Conservation (phyloP, 148 eudicot species). For the Oxyria digyna region DNA sequence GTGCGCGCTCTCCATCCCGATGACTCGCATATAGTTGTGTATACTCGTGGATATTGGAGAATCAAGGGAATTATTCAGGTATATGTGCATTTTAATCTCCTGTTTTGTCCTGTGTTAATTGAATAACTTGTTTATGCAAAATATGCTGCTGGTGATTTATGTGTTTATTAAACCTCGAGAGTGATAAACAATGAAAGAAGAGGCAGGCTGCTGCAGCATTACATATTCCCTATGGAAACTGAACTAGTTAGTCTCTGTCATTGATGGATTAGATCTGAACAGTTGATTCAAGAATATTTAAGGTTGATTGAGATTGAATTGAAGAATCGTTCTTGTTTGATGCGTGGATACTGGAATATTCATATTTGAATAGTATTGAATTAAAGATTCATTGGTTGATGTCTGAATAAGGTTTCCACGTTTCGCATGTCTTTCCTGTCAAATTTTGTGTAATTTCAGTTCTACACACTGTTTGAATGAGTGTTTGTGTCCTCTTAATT, state of each 20-base stretch:
- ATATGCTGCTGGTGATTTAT: not conserved
- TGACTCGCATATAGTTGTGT: slow-evolving; percentile 38
- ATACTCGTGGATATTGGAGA: slow-evolving; percentile 51
- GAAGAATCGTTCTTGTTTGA: not conserved
- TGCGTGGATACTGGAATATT: not conserved
- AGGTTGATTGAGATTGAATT: not conserved
- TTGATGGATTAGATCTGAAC: not conserved
- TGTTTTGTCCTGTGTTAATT: not conserved
- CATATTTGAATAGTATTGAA: not conserved
- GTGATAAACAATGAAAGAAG: not conserved
- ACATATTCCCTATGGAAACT: not conserved
- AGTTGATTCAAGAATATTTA: not conserved
- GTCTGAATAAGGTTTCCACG: not conserved
- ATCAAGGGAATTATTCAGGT: slow-evolving; percentile 69
- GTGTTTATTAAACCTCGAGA: not conserved
- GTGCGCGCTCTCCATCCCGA: slow-evolving; percentile 50
- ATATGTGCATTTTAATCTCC: not conserved
- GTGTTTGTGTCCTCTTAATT: not conserved
- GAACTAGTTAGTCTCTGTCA: not conserved
- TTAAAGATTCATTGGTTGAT: not conserved
- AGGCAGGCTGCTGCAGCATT: not conserved
- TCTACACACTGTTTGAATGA: not conserved
- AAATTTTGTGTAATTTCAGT: not conserved
- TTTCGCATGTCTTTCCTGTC: not conserved
- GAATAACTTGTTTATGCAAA: not conserved